Percentiles rank a stretch among this genome's conserved stretches.
These are phyloP conservation scores for Rosa persica DNA, from an alignment of 306 rosid species.

Conservation along the genomic window DNA sequence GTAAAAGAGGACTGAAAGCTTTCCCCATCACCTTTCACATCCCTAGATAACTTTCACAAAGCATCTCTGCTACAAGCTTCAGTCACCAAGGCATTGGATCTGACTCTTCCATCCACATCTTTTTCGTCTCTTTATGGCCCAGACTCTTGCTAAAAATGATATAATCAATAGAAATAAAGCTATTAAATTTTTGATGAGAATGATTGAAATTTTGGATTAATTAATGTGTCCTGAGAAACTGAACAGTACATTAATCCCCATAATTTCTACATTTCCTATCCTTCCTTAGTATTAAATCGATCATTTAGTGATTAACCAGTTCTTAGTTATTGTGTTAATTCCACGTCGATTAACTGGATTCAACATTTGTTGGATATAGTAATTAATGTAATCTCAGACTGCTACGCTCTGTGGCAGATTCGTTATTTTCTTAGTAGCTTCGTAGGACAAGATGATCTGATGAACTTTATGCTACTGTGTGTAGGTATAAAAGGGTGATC, in stretches of 20 bases:
- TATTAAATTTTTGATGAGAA: neutral
- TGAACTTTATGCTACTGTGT: too few species aligned
- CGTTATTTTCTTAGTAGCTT: neutral
- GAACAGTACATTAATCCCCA: neutral
- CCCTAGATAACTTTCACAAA: conserved; percentile 26
- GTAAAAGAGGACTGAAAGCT: conserved; percentile 28
- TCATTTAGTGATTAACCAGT: neutral
- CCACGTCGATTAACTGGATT: neutral
- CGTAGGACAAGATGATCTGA: too few species aligned
- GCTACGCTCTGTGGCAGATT: conserved; percentile 41
- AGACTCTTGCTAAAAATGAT: conserved; percentile 41
- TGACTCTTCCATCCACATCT: conserved; percentile 33
- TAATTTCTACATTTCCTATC: neutral
- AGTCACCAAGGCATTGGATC: conserved; percentile 35
- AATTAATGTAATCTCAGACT: neutral
- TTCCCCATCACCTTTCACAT: conserved; percentile 36
- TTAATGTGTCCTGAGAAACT: neutral
- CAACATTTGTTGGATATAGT: neutral
- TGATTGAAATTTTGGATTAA: neutral
- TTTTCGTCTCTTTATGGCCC: conserved; percentile 34
- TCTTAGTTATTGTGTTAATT: neutral
- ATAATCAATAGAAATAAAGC: neutral
- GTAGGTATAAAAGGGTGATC: too few species aligned
- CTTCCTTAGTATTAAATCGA: neutral
- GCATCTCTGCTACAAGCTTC: conserved; percentile 42